These are phyloP conservation scores for Hymenoscyphus linearis DNA, from an alignment of 2,329 filamentous ascomycete species.

Conservation along the genomic window DNA sequence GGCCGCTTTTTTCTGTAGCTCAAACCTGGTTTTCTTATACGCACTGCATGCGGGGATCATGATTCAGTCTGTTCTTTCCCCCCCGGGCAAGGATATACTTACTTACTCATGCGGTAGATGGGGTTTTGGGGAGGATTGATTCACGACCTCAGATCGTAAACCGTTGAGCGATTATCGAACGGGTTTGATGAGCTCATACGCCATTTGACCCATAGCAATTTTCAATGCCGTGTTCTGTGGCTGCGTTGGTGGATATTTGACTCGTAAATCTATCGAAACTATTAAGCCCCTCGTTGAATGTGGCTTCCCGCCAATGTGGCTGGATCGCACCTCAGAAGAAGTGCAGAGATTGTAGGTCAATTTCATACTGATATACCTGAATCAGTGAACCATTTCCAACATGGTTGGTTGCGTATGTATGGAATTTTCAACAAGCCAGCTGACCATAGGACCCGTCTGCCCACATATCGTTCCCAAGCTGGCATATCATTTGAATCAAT, in stretches of 20 bases:
- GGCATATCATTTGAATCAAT: too few relatives aligned
- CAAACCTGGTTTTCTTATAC: not conserved
- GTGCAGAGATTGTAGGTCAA: not conserved
- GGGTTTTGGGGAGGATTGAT: not conserved
- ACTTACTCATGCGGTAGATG: not conserved
- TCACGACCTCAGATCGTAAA: not conserved
- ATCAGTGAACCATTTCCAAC: too few relatives aligned
- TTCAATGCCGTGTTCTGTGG: not conserved
- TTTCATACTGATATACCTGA: not conserved
- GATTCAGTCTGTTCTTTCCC: not conserved
- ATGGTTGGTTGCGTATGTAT: too few relatives aligned
- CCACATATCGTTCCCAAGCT: too few relatives aligned
- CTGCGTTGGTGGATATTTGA: not conserved
- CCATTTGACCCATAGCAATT: not conserved
- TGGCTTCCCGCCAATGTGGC: not conserved
- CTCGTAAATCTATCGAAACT: too few relatives aligned
- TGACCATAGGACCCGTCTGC: too few relatives aligned
- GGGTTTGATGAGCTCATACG: not conserved
- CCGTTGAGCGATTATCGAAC: not conserved
- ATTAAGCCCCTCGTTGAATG: not conserved
- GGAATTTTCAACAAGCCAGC: too few relatives aligned
- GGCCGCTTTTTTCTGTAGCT: not conserved
- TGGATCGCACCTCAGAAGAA: not conserved
- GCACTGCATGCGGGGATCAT: too few relatives aligned
- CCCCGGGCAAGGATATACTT: not conserved